These are phyloP conservation scores for Aspergillus pseudoviridinutans DNA, from an alignment of 2,329 filamentous ascomycete genomes.

Conservation along the genomic window DNA sequence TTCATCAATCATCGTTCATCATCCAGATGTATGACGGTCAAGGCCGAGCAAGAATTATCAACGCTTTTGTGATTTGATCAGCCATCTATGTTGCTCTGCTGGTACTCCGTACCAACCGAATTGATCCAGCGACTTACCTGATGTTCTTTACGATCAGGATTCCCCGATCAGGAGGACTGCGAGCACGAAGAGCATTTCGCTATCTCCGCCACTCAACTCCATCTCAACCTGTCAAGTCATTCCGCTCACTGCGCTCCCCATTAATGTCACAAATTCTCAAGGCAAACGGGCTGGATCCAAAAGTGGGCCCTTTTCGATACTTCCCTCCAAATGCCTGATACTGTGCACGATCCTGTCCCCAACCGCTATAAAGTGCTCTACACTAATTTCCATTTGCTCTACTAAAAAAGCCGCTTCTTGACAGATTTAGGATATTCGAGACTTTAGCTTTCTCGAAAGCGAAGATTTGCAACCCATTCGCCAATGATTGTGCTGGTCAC, in stretches of 20 bases:
- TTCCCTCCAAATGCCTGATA: constrained; percentile 1
- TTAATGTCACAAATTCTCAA: constrained; percentile 4
- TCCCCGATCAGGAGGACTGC: constrained; percentile 8
- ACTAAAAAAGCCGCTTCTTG: not conserved
- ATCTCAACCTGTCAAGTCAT: constrained; percentile 19
- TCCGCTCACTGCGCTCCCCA: constrained; percentile 3
- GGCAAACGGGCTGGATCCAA: constrained; percentile 3
- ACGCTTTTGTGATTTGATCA: not conserved
- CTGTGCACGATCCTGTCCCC: constrained; percentile 7
- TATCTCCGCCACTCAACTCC: constrained; percentile 20
- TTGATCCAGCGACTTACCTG: not conserved
- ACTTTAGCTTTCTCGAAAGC: constrained; percentile 6
- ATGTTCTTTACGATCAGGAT: constrained; percentile 5
- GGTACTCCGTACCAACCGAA: not conserved
- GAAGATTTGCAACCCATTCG: constrained; percentile 14
- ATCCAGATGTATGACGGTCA: not conserved
- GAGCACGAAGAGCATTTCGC: constrained; percentile 13
- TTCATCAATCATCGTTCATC: not conserved
- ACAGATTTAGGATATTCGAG: constrained; percentile 1
- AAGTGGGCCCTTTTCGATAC: constrained; percentile 4
- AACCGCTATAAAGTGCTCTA: not conserved
- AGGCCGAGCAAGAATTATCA: not conserved
- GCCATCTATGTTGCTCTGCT: not conserved
- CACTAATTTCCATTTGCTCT: constrained; percentile 2
- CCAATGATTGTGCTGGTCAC: constrained; percentile 26